Evolutionary conservation across 2,329 filamentous ascomycete genomes (phyloP).

Genomic region (Fusarium multiceps): DNA sequence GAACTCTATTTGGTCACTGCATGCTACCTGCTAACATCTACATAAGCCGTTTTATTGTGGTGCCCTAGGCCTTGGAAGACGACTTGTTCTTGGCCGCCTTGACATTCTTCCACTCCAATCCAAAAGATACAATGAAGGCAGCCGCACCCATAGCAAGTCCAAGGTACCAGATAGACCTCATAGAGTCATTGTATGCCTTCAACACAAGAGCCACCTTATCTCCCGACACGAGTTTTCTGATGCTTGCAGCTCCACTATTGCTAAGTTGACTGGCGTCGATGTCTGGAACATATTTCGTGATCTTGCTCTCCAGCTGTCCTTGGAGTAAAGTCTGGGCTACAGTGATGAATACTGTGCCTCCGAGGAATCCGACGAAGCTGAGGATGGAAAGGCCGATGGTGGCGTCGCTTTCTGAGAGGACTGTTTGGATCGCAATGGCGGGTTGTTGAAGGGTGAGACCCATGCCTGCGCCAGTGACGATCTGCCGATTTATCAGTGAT

Average conservation of each 20-base stretch:
- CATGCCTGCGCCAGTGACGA: slow-evolving; percentile 16
- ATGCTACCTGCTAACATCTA: neutral
- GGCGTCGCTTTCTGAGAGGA: slow-evolving; percentile 13
- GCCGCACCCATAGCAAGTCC: slow-evolving; percentile 1
- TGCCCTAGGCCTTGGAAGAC: neutral
- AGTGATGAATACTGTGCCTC: slow-evolving; percentile 22
- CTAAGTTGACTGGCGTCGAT: neutral
- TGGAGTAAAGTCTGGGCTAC: slow-evolving; percentile 18
- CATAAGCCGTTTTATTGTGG: too few species aligned
- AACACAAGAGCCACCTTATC: slow-evolving; percentile 1
- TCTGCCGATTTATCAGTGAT: neutral
- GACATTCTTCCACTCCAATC: slow-evolving; percentile 22
- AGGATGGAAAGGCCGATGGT: slow-evolving; percentile 13
- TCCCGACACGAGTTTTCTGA: neutral
- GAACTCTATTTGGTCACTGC: too few species aligned
- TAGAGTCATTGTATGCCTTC: slow-evolving; percentile 21
- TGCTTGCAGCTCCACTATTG: slow-evolving; percentile 8
- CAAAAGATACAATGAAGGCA: slow-evolving; percentile 3
- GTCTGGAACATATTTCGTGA: neutral
- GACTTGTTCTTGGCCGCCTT: neutral
- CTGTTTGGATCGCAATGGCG: slow-evolving; percentile 14
- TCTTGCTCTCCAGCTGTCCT: slow-evolving; percentile 1
- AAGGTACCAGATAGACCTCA: slow-evolving; percentile 20
- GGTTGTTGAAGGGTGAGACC: slow-evolving; percentile 13
- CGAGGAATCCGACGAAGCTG: slow-evolving; percentile 9